Percentiles rank a stretch among this genome's conserved stretches.
phyloP scores from a whole-genome alignment of 768 basidiomycete species.

The Kwoniella bestiolae region DNA sequence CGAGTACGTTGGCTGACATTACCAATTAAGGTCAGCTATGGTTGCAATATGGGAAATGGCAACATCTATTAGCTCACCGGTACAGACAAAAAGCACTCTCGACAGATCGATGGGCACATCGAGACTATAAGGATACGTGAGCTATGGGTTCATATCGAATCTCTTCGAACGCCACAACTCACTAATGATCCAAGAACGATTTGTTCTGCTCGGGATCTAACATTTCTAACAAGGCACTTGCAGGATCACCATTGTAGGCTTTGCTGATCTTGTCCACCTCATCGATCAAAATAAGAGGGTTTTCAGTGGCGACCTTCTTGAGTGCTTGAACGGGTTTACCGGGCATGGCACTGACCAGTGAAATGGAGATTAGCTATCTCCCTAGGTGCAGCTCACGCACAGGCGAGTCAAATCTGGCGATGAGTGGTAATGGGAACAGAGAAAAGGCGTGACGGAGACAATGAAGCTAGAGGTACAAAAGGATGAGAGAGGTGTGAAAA shows the following conservation, averaged over 20 bases:
- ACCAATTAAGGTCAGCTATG: neutral
- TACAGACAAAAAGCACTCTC: constrained; percentile 95
- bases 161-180: constrained; percentile 57
- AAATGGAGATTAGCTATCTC: neutral
- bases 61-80: constrained; percentile 60
- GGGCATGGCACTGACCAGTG: constrained; percentile 70
- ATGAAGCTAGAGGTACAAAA: too few species aligned
- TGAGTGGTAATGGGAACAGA: too few species aligned
- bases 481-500: too few species aligned
- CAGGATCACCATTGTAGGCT: constrained; percentile 88
- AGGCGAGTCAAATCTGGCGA: too few species aligned
- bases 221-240: constrained; percentile 90
- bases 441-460: too few species aligned
- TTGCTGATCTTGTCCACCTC: constrained; percentile 95
- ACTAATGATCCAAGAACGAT: constrained; percentile 94
- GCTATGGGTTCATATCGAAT: neutral
- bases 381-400: constrained; percentile 9
- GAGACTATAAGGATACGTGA: constrained; percentile 66
- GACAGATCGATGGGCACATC: constrained; percentile 96
- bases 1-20: constrained; percentile 75
- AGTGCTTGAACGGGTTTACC: constrained; percentile 94
- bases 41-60: constrained; percentile 38
- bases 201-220: constrained; percentile 94
- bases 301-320: constrained; percentile 90
- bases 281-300: constrained; percentile 90